Evolutionary conservation across 177 flowering plant species (phyloP), one percentile per base, ranked within the genome.

Genomic region (Vitis hybrid): DNA sequence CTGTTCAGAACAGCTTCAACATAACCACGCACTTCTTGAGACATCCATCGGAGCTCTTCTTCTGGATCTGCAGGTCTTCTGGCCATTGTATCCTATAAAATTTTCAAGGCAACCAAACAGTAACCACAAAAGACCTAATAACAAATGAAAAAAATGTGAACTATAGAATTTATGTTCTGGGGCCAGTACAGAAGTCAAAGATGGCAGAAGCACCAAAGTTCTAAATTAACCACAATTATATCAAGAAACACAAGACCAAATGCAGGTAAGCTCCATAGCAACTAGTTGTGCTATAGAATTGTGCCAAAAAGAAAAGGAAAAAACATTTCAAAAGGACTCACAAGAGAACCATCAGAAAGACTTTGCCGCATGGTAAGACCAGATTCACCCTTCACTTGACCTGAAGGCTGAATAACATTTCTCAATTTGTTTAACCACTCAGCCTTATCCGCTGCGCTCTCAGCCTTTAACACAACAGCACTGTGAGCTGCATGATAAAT

Each of bases 1-100:
- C 98, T 96, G 80, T 92, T 94, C 57, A 96, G 79, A 78, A 96
- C 99, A 14, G 99, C 99, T 84, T 96, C 98, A 50, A 94, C 99
- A 85, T 96, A 96, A 71, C 98, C 99, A 63, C 99, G 97, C 19
- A 96, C 99, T 94, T 96, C 99, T 76, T 96, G 99, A 79, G 99
- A 81, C 97, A 96, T 96, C 99, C 99, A 96, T 53, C 98, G 84
- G 26, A 96, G 97, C 81, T 96, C 99, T 82, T 96, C 99, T 78
- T 96, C 99, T 16, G 99, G 99, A 79, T 96, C 98, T 63, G 89
- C 98, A 74, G 98, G 99, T 81, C 82, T 89, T 79, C 99, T 80
- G 67, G 92, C 76, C 98, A 96, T 92, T 53, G 93, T 89, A 61
- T 96, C 99, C 99, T 96, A 48, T 13, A 58, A 71, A 66, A n/a